Evolutionary conservation across 345 rosid species (phyloP), one percentile per base, ranked within the genome.

Genomic region (Physaria fendleri): DNA sequence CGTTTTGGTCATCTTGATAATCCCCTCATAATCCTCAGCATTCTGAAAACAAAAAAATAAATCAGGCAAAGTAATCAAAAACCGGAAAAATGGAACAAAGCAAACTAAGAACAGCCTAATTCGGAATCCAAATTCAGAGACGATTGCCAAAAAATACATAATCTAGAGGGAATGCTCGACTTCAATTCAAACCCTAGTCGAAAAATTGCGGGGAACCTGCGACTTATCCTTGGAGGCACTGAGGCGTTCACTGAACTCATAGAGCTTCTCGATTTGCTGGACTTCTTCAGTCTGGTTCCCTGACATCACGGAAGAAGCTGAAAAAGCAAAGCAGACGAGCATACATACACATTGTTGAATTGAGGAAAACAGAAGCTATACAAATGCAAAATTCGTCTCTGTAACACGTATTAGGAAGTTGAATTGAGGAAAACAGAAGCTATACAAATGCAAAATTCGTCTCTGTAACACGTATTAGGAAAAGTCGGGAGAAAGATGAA

Each of bases 151-250:
- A n/a, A n/a, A 33, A 20, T 21, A 53, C 41, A 37, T 13, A 37
- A 37, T 56, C 23, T 13, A 16, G 24, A 16, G 8, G 6, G 47
- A 64, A 23, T 11, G 39, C 29, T 44, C 23, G 48, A 65, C 18
- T 65, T 65, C 39, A 55, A 23, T 18, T 24, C 38, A 35, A 34
- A 35, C 68, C 73, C 78, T 69, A 70, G 53, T 18, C 47, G 12
- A 15, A 37, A 24, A 38, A 5, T 3, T 37, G 28, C 38, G 4
- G 24, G 21, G 41, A 15, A 87, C 99, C 97, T 85, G 89, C 49
- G 94, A 81, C 85, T 93, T 93, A 66, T 90, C 99, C 74, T 90
- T 94, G 68, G 97, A 76, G 67, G 87, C 97, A 63, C 68, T 94
- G 56, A 94, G 95, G 2, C 95, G 81, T 62, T 94, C 99, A 6